phyloP scores from a whole-genome alignment of 352 stramenopile species.

The Lagenidium giganteum region DNA sequence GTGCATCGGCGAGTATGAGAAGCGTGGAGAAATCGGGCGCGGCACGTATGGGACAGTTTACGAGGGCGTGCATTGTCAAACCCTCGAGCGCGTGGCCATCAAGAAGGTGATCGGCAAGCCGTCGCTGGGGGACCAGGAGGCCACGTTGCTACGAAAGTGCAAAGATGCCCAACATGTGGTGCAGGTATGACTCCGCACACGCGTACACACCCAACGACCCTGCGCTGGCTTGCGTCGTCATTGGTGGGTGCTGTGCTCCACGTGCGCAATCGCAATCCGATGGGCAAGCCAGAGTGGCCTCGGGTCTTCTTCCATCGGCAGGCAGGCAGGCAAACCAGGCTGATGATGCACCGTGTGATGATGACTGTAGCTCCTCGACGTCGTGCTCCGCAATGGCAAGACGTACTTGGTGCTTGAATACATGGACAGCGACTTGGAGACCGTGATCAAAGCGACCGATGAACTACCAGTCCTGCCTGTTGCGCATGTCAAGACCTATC shows the following conservation, averaged over 20 bases:
- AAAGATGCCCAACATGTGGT: conserved; percentile 33
- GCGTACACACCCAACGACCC: no score
- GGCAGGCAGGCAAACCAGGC: no score
- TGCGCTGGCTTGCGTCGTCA: no score
- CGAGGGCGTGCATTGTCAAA: conserved; percentile 28
- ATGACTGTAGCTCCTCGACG: conserved; percentile 31
- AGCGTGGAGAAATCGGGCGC: conserved; percentile 55
- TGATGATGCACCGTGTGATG: background rate
- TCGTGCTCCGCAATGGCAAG: conserved; percentile 41
- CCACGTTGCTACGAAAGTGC: conserved; percentile 33
- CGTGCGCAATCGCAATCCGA: no score
- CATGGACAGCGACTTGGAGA: conserved; percentile 67
- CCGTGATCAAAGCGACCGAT: conserved; percentile 27
- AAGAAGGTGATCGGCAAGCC: conserved; percentile 49
- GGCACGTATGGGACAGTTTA: conserved; percentile 69
- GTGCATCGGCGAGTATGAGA: conserved; percentile 48
- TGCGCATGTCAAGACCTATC: conserved; percentile 48
- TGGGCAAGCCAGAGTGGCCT: no score
- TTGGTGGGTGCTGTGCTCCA: no score
- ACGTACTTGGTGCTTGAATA: conserved; percentile 60
- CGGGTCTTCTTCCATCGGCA: no score
- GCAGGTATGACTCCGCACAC: conserved; percentile 23
- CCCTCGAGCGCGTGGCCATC: conserved; percentile 46
- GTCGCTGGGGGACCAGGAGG: conserved; percentile 27
- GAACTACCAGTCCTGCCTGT: conserved; percentile 24